Evolutionary conservation across 768 basidiomycete genomes (phyloP).

Genomic region (Chalciporus sphaerocephalus): DNA sequence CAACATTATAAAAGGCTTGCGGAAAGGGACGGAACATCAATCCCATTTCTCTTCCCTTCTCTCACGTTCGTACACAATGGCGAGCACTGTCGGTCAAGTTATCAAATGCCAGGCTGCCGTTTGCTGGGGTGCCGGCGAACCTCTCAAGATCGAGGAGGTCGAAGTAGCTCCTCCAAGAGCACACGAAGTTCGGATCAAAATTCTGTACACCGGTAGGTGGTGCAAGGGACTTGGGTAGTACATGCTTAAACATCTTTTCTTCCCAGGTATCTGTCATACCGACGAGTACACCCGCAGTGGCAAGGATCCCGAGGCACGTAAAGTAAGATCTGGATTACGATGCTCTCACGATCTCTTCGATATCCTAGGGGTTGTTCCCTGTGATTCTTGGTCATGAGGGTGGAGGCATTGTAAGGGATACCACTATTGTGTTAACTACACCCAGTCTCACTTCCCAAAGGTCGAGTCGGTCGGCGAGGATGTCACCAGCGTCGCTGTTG

Average conservation of each 20-base stretch:
- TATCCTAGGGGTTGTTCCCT: constrained; percentile 74
- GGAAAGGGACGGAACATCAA: constrained; percentile 1
- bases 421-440: neutral
- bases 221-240: constrained; percentile 1
- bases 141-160: constrained; percentile 83
- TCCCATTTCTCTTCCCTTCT: constrained; percentile 11
- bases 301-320: constrained; percentile 83
- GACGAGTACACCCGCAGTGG: constrained; percentile 97
- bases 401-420: constrained; percentile 69
- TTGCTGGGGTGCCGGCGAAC: constrained; percentile 90
- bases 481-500: constrained; percentile 71
- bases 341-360: constrained; percentile 3
- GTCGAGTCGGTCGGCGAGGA: constrained; percentile 98
- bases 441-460: constrained; percentile 36
- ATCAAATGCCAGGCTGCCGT: constrained; percentile 91
- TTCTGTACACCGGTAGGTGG: constrained; percentile 78
- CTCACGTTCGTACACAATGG: constrained; percentile 46
- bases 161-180: constrained; percentile 89
- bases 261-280: constrained; percentile 88
- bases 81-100: constrained; percentile 66
- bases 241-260: neutral
- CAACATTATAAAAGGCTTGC: neutral
- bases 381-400: constrained; percentile 95
- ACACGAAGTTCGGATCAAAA: constrained; percentile 90
- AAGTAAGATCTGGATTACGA: constrained; percentile 3